Evolutionary conservation across 768 basidiomycete species (phyloP), one percentile per base, ranked within the genome.

Genomic region (Lyophyllum decastes): DNA sequence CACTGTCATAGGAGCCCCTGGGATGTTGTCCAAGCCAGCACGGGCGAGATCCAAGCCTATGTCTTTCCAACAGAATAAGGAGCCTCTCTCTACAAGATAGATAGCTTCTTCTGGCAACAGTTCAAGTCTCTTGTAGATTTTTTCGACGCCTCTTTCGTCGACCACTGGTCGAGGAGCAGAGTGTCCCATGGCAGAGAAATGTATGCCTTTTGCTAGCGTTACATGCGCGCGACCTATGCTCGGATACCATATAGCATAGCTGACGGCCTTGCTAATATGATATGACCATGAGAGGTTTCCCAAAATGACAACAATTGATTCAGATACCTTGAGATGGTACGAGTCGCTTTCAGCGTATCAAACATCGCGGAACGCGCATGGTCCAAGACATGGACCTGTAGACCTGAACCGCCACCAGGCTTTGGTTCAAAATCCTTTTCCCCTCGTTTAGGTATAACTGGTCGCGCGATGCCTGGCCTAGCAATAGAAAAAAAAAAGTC

Each of bases 391-490:
- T 93, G 89, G 25, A 85, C 73, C 67, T 98, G 97, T 12, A 93
- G 76, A 12, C 83, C 84, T 11, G 92, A 88, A 6, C 89, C 90
- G 10, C 83, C 77, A 52, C 79, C 76, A 51, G 75, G 66, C 63
- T 78, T 78, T 1, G 97, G 97, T 69, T 98, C 96, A 63, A 94
- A 98, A 62, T 98, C 95, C 69, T 99, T 98, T 73, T 98, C 97
- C 1, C 97, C 97, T 25, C 97, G 85, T 71, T 92, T 95, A 6
- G 97, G 97, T 50, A 99, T 95, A 2, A 90, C 78, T 2, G 90
- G 90, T 40, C 87, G 82, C 4, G 74, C 68, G 34, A 73, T 66
- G 25, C 70, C 69, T 54, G 78, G 75, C 19, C 80, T 82, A 40
- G 4, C 21, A 55, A 50, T 26, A 52, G 57, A 62, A 34, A 67